phyloP scores from a whole-genome alignment of 2,329 filamentous ascomycete species.

The Didymella glomerata region DNA sequence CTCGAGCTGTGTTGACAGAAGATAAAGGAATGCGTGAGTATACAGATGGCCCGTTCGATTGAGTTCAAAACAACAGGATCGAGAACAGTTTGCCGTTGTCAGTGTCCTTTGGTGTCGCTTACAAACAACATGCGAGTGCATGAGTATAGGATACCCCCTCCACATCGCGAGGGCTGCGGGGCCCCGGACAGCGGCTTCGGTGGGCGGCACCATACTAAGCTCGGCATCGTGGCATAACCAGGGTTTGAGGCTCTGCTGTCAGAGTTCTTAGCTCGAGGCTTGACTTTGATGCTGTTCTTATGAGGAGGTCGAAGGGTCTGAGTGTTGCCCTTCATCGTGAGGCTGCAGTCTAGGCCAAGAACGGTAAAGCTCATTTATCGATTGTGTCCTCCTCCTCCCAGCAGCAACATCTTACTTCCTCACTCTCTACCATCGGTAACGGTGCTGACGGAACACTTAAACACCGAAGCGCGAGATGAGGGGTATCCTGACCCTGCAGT shows the following conservation, averaged over 20 bases:
- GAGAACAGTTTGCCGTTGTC: not conserved
- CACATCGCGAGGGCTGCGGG: constrained; percentile 19
- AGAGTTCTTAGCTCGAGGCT: not conserved
- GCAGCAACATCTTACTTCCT: not conserved
- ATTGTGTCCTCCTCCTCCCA: not conserved
- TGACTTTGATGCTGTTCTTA: not conserved
- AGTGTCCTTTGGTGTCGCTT: not conserved
- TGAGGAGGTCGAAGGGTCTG: not conserved
- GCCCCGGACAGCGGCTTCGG: constrained; percentile 1
- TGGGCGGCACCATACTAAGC: not conserved
- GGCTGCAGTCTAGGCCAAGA: not conserved
- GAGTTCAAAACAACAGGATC: not conserved
- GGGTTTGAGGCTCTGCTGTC: not conserved
- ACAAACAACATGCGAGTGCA: not conserved
- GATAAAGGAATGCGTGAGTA: not conserved
- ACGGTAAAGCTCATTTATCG: not conserved
- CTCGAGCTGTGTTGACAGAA: not conserved
- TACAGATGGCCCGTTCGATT: not conserved
- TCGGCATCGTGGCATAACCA: not conserved
- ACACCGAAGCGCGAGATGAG: not conserved
- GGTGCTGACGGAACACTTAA: not conserved
- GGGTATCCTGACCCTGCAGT: not conserved
- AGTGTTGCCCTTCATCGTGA: not conserved
- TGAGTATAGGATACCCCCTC: not conserved
- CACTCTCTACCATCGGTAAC: not conserved